A percentile compares a stretch with the other conserved stretches of the same genome.
Conservation (phyloP, 352 stramenopile species). For the Pythium sp. region DNA sequence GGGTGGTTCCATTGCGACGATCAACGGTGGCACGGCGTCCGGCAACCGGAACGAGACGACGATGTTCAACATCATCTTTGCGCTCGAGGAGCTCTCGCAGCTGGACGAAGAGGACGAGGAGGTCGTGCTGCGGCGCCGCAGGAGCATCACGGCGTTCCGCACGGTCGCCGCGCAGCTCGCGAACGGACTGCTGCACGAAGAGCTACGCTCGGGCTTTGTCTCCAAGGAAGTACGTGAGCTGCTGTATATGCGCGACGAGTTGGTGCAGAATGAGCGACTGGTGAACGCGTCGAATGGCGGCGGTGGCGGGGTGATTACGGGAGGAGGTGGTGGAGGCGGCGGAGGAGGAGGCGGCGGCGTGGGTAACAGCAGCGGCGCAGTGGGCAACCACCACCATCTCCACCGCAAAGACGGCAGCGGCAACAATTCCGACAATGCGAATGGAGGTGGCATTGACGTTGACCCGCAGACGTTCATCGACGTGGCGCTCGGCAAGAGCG, state of each 20-base stretch:
- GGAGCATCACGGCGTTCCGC: conserved; percentile 52
- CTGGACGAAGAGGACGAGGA: conserved; percentile 31
- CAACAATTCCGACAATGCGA: conserved; percentile 20
- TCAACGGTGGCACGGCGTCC: conserved; percentile 15
- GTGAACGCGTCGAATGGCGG: conserved; percentile 22
- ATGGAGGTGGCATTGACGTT: conserved; percentile 40
- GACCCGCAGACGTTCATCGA: conserved; percentile 85
- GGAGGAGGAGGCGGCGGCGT: conserved; percentile 6
- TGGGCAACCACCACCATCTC: conserved; percentile 27
- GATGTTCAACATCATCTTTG: conserved; percentile 90
- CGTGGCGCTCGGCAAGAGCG: conserved; percentile 67
- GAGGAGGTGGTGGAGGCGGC: conserved; percentile 17
- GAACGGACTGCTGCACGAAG: conserved; percentile 81
- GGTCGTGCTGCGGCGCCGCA: conserved; percentile 29
- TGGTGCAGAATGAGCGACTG: conserved; percentile 63
- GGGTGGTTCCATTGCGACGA: neutral
- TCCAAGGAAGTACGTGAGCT: conserved; percentile 73
- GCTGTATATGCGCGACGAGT: conserved; percentile 75
- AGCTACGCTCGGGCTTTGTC: conserved; percentile 77
- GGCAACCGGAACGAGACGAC: conserved; percentile 56
- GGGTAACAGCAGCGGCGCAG: conserved; percentile 15
- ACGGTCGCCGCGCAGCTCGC: conserved; percentile 70
- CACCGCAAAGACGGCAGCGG: conserved; percentile 33
- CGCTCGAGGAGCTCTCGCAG: conserved; percentile 50
- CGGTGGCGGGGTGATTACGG: conserved; percentile 6